Evolutionary conservation across 768 basidiomycete species (phyloP), one percentile per base, ranked within the genome.

Genomic region (Pisolithus orientalis): DNA sequence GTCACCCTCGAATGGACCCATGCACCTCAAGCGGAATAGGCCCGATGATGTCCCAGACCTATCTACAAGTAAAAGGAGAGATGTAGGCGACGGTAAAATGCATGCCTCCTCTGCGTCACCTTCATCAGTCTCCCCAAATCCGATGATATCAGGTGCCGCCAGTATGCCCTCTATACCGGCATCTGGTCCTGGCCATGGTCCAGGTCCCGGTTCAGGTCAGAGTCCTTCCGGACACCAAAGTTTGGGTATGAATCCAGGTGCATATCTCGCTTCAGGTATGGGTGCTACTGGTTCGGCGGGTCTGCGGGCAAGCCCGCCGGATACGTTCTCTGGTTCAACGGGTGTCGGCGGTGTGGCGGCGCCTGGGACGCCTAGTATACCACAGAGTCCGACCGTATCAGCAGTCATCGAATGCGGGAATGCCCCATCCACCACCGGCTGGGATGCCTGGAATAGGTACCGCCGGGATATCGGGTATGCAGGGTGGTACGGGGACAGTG

Each of bases 1-100:
- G 51, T 57, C 63, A 8, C 53, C 56, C 32, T 44, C 65, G 5
- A 62, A 70, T 44, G 64, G 64, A 3, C 63, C 56, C n/a, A 42
- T 21, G 17, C n/a, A 42, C 31, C 69, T 84, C 32, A 88, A 88
- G 61, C 83, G 87, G 50, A 80, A 81, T 42, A 73, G 85, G 38
- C 65, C 77, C 3, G 82, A 83, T 13, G 84, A 85, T 42, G 52
- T 54, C 45, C 54, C 61, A 3, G 76, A 77, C 38, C 44, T 62
- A n/a, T 47, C 45, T 16, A 69, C 71, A 39, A 79, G 76, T 64
- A 89, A 90, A 65, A 77, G 87, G 16, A 75, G 83, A 17, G 83
- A 89, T 59, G 82, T 81, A 1, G 87, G 87, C 32, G 86, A 88
- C 56, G 69, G 68, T 39, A 84, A 82, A 59, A 54, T 59, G 17